A percentile compares a stretch with the other conserved stretches of the same genome.
phyloP scores from a whole-genome alignment of 2,329 filamentous ascomycete species.

The Aspergillus sp. region DNA sequence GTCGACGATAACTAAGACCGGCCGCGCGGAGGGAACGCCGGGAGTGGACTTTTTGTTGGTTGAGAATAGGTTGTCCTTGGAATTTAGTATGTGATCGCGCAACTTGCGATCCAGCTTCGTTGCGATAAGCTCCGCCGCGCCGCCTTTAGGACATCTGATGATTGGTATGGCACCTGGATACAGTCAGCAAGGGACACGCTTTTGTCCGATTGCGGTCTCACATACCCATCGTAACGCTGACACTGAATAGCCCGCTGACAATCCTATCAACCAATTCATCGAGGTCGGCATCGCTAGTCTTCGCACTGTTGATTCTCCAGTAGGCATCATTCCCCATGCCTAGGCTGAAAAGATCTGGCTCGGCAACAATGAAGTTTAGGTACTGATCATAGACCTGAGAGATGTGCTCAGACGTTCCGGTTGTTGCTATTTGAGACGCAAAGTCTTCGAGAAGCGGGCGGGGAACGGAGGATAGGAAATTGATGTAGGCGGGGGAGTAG shows the following conservation, averaged over 20 bases:
- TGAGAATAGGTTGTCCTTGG: conserved; percentile 96
- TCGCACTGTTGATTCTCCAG: conserved; percentile 91
- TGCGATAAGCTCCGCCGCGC: conserved; percentile 90
- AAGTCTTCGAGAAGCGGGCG: conserved; percentile 92
- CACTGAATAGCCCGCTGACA: conserved; percentile 94
- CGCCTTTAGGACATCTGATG: conserved; percentile 89
- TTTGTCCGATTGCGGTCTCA: not conserved
- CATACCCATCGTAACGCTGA: conserved; percentile 94
- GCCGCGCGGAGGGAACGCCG: conserved; percentile 70
- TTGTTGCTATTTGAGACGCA: conserved; percentile 78
- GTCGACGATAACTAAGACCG: conserved; percentile 90
- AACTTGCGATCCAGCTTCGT: conserved; percentile 93
- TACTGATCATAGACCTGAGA: conserved; percentile 96
- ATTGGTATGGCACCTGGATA: conserved; percentile 79
- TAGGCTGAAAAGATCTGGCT: conserved; percentile 92
- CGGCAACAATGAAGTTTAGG: conserved; percentile 93
- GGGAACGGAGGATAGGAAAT: conserved; percentile 92
- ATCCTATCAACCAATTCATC: conserved; percentile 86
- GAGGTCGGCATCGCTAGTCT: conserved; percentile 85
- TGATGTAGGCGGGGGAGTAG: conserved; percentile 92
- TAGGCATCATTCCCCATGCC: conserved; percentile 93
- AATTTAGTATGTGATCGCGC: conserved; percentile 93
- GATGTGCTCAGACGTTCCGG: conserved; percentile 84
- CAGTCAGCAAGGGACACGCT: conserved; percentile 8
- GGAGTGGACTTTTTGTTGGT: conserved; percentile 59